A percentile compares a stretch with the other conserved stretches of the same genome.
Conservation (phyloP, 2,329 filamentous ascomycete genomes). For the Fusarium sp. region DNA sequence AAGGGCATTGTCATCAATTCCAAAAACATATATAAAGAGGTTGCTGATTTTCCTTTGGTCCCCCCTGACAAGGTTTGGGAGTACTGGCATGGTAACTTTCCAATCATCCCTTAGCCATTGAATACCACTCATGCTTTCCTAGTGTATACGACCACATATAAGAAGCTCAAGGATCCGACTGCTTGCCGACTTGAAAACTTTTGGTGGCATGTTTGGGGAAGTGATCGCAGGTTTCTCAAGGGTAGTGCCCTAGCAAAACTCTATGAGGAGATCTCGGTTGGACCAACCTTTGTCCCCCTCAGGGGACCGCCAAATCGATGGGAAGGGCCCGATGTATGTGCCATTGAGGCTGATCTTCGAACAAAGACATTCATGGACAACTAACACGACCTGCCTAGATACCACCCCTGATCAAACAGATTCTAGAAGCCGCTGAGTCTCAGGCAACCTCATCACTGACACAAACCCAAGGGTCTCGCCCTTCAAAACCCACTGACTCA, state of each 20-base stretch:
- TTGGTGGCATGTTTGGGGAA: constrained; percentile 74
- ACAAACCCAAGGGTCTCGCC: constrained; percentile 22
- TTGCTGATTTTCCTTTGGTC: constrained; percentile 60
- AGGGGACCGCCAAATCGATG: constrained; percentile 63
- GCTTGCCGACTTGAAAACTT: constrained; percentile 70
- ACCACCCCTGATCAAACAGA: constrained; percentile 42
- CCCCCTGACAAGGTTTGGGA: constrained; percentile 63
- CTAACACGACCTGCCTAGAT: constrained; percentile 37
- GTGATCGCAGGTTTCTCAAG: constrained; percentile 62
- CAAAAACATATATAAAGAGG: constrained; percentile 60
- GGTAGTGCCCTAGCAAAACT: constrained; percentile 63
- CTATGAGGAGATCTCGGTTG: constrained; percentile 67
- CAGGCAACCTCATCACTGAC: constrained; percentile 20
- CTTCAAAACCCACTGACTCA: constrained; percentile 35
- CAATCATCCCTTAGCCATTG: neutral
- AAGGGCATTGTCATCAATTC: constrained; percentile 67
- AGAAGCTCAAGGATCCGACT: constrained; percentile 68
- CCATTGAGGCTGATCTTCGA: constrained; percentile 1
- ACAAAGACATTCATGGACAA: neutral
- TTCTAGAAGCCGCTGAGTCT: constrained; percentile 40
- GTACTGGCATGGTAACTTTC: constrained; percentile 65
- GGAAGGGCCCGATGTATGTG: constrained; percentile 59
- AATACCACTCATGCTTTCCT: constrained; percentile 11
- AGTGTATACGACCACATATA: constrained; percentile 70
- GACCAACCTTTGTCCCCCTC: constrained; percentile 66